Evolutionary conservation across 345 rosid genomes (phyloP).

Genomic region (Aquilaria yunnanensis): DNA sequence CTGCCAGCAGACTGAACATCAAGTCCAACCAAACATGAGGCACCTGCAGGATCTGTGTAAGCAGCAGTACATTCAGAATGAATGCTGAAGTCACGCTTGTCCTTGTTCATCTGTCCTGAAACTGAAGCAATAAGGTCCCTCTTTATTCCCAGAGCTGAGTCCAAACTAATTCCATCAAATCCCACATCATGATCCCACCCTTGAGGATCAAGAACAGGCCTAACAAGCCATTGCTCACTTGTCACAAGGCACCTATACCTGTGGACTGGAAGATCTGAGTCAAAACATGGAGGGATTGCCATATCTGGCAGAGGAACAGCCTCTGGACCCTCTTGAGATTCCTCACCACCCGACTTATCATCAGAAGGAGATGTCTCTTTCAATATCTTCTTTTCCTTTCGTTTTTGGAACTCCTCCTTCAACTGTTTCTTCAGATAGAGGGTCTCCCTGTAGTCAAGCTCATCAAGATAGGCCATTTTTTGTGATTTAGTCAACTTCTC

Average conservation of each 20-base stretch:
- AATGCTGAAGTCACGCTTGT: constrained; percentile 67
- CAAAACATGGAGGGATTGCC: constrained; percentile 81
- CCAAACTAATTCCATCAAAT: constrained; percentile 81
- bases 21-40: constrained; percentile 49
- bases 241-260: constrained; percentile 57
- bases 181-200: constrained; percentile 98
- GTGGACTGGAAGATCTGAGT: constrained; percentile 56
- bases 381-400: constrained; percentile 37
- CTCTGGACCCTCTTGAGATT: constrained; percentile 52
- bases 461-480: constrained; percentile 80
- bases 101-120: constrained; percentile 71
- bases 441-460: constrained; percentile 82
- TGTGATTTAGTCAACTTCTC: constrained; percentile 56
- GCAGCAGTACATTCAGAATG: constrained; percentile 71
- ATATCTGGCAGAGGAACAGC: constrained; percentile 65
- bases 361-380: constrained; percentile 23
- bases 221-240: constrained; percentile 51
- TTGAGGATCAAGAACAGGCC: constrained; percentile 89
- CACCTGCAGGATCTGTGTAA: constrained; percentile 43
- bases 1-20: constrained; percentile 78
- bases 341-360: constrained; percentile 23
- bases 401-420: constrained; percentile 58
- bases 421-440: constrained; percentile 79
- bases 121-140: constrained; percentile 47
- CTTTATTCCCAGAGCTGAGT: constrained; percentile 50